Evolutionary conservation across 2,329 filamentous ascomycete genomes (phyloP), one percentile per base, ranked within the genome.

Genomic region (Ophiocordyceps camponoti-leonardi): DNA sequence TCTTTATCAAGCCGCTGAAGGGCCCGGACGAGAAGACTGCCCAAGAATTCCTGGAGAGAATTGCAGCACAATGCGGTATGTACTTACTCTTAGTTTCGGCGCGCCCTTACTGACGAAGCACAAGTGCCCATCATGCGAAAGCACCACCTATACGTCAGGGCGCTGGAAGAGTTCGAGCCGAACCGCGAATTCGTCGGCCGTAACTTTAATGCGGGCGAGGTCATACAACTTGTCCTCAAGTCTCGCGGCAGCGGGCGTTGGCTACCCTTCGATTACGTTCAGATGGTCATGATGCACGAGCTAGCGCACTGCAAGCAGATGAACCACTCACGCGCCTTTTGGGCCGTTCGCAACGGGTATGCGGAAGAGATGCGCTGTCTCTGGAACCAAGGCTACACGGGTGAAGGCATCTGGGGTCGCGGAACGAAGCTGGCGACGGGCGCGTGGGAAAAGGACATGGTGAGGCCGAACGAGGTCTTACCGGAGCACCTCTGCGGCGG

Each of bases 251-350:
- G 72, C 0, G 75, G 76, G 23, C 72, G 67, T 48, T 94, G 86
- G 86, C 67, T 94, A 20, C 83, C 84, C 0, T 87, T 92, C 56
- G 70, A 77, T 49, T 86, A 87, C 56, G 83, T 94, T 16, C 84
- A 92, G 62, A 90, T 92, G 83, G 85, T 93, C 52, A 93, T 94
- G 86, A 88, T 93, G 77, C 86, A 94, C 59, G 85, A 92, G 67
- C 67, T 93, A 28, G 86, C 86, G 3, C 86, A 93, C 60, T 88
- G 83, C 69, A 83, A 85, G 60, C 81, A 94, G 58, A 94, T 94
- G 87, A 93, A 94, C 59, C 86, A 94, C 58, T 82, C 79, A 2
- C 72, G 75, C 46, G 77, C 75, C 2, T 94, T 94, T 56, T 94
- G 86, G 86, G 73, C 74, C 11, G 81, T 88, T 18, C 69, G 86